Evolutionary conservation across 805 yeast genomes (phyloP).

Genomic region (Torulaspora gathmanii): DNA sequence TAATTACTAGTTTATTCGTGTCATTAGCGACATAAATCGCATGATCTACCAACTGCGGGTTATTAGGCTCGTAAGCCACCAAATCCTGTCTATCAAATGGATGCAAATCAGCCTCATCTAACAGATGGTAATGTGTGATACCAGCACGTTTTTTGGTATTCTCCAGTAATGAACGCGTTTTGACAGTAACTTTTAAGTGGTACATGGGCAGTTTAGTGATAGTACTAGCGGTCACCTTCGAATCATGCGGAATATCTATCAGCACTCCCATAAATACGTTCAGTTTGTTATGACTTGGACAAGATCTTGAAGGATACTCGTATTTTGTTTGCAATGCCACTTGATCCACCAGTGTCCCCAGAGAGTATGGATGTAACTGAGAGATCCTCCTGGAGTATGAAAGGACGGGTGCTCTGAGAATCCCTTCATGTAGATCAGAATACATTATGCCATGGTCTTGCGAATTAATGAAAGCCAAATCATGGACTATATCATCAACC

Average conservation of each 20-base stretch:
- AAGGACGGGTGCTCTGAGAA: constrained; percentile 30
- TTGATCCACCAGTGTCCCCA: constrained; percentile 32
- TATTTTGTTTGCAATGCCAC: constrained; percentile 28
- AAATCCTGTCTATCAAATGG: constrained; percentile 32
- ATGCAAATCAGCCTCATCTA: constrained; percentile 30
- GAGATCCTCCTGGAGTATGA: constrained; percentile 31
- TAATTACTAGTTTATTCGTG: constrained; percentile 46
- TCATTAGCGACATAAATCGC: constrained; percentile 45
- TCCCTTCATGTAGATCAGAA: constrained; percentile 22
- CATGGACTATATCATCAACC: constrained; percentile 56
- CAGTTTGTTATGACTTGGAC: constrained; percentile 30
- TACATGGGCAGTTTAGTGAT: constrained; percentile 24
- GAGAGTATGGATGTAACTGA: constrained; percentile 18
- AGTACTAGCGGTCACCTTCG: constrained; percentile 14
- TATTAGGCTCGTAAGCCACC: constrained; percentile 15
- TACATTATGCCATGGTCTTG: constrained; percentile 10
- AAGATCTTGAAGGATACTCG: constrained; percentile 27
- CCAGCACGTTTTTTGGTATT: constrained; percentile 29
- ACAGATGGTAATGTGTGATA: constrained; percentile 33
- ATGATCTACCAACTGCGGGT: constrained; percentile 42
- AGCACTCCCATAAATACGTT: constrained; percentile 32
- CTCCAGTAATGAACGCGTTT: constrained; percentile 29
- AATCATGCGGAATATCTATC: constrained; percentile 19
- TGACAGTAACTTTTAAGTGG: constrained; percentile 37
- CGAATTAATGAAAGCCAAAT: constrained; percentile 33